Evolutionary conservation across 768 basidiomycete species (phyloP).

Genomic region (Boletus huronensis): DNA sequence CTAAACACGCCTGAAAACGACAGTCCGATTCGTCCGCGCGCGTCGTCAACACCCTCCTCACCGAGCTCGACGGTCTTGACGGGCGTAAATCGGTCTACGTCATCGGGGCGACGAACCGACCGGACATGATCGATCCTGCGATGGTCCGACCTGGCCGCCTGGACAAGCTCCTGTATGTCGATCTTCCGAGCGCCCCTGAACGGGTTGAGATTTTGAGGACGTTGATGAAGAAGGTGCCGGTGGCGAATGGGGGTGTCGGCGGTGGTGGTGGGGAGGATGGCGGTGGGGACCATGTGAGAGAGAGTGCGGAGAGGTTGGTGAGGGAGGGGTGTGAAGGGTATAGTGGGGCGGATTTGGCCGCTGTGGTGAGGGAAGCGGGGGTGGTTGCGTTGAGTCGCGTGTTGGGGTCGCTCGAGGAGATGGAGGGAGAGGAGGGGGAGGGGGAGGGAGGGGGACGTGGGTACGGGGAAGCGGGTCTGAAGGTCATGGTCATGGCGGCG

Average conservation of each 20-base stretch:
- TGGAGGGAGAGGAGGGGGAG: conserved; percentile 37
- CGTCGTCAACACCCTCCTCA: conserved; percentile 87
- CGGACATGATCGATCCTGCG: conserved; percentile 96
- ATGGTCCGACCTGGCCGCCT: conserved; percentile 96
- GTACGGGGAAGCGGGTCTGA: background rate
- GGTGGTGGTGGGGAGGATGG: background rate
- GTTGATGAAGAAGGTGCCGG: conserved; percentile 66
- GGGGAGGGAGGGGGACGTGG: background rate
- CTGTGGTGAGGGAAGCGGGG: conserved; percentile 85
- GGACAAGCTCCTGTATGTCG: conserved; percentile 92
- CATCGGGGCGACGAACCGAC: conserved; percentile 91
- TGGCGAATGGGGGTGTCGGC: conserved; percentile 24
- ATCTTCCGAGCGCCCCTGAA: conserved; percentile 70
- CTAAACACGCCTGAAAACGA: background rate
- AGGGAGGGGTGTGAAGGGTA: conserved; percentile 74
- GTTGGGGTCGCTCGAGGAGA: conserved; percentile 62
- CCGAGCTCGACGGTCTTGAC: conserved; percentile 91
- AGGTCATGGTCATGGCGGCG: background rate
- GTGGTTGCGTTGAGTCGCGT: conserved; percentile 73
- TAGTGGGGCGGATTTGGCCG: conserved; percentile 88
- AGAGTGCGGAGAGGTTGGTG: conserved; percentile 46
- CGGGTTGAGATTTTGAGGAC: conserved; percentile 83
- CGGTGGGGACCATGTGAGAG: conserved; percentile 10
- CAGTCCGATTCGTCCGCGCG: conserved; percentile 88
- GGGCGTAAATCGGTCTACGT: conserved; percentile 85